phyloP scores from a whole-genome alignment of 805 yeast species.

The Candida qinlingensis region DNA sequence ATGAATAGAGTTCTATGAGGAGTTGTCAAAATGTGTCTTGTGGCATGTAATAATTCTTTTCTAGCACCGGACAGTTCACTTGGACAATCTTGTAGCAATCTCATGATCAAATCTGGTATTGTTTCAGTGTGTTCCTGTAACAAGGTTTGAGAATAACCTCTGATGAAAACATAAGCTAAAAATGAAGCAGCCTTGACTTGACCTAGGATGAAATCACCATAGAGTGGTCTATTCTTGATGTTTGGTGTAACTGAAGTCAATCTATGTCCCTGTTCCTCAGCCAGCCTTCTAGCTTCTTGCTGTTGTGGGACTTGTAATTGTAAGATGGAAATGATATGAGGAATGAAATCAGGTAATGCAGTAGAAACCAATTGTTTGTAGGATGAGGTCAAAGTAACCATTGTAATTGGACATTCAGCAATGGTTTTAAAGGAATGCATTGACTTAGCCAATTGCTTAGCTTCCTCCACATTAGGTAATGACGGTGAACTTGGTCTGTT shows the following conservation, averaged over 20 bases:
- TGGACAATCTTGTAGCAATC: conserved; percentile 92
- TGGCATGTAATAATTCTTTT: conserved; percentile 88
- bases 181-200: conserved; percentile 97
- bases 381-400: conserved; percentile 87
- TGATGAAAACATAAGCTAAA: conserved; percentile 82
- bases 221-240: conserved; percentile 70
- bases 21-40: conserved; percentile 90
- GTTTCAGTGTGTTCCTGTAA: conserved; percentile 48
- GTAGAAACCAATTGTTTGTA: conserved; percentile 71
- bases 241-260: conserved; percentile 70
- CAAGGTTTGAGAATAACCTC: conserved; percentile 71
- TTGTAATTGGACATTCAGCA: conserved; percentile 95
- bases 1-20: conserved; percentile 77
- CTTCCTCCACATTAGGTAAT: conserved; percentile 30
- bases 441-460: conserved; percentile 57
- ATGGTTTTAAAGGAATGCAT: conserved; percentile 83
- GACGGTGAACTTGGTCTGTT: conserved; percentile 40
- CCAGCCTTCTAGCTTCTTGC: conserved; percentile 52
- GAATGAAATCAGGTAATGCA: conserved; percentile 71
- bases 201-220: conserved; percentile 83
- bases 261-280: conserved; percentile 50
- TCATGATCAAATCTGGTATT: conserved; percentile 82
- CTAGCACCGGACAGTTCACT: conserved; percentile 87
- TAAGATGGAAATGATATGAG: conserved; percentile 71
- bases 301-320: conserved; percentile 81